Conservation (phyloP, 2,329 filamentous ascomycete genomes). For the Pseudogymnoascus verrucosus region DNA sequence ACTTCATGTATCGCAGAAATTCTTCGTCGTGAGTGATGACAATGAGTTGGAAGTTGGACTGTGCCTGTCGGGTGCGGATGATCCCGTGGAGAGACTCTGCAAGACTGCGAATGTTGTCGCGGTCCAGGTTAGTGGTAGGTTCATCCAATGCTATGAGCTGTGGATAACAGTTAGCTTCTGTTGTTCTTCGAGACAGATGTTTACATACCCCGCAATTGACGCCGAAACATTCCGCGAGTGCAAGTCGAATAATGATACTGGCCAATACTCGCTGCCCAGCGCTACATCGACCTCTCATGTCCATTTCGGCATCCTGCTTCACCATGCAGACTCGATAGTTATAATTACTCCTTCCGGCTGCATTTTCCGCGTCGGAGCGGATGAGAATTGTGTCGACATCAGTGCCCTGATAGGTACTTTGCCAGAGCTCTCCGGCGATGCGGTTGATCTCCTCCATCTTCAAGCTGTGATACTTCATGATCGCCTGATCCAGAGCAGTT, state of each 20-base stretch:
- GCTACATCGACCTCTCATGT: slow-evolving; percentile 96
- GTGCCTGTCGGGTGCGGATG: slow-evolving; percentile 71
- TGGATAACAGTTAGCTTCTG: neutral
- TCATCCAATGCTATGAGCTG: slow-evolving; percentile 88
- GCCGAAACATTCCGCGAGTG: slow-evolving; percentile 92
- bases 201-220: slow-evolving; percentile 68
- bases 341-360: slow-evolving; percentile 70
- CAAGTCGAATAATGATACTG: slow-evolving; percentile 93
- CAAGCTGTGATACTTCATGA: slow-evolving; percentile 91
- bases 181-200: neutral
- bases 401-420: slow-evolving; percentile 90
- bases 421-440: slow-evolving; percentile 95
- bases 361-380: slow-evolving; percentile 77
- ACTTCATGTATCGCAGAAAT: slow-evolving; percentile 88
- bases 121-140: slow-evolving; percentile 92
- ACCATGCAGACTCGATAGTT: slow-evolving; percentile 98
- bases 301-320: slow-evolving; percentile 95
- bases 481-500: slow-evolving; percentile 82
- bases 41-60: slow-evolving; percentile 95
- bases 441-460: slow-evolving; percentile 99
- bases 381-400: slow-evolving; percentile 97
- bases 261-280: slow-evolving; percentile 95
- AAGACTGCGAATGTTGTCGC: slow-evolving; percentile 86
- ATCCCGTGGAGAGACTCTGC: slow-evolving; percentile 80
- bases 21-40: slow-evolving; percentile 99